phyloP scores from a whole-genome alignment of 225 moss, liverwort and hornwort species.

The Ulota crispa region DNA sequence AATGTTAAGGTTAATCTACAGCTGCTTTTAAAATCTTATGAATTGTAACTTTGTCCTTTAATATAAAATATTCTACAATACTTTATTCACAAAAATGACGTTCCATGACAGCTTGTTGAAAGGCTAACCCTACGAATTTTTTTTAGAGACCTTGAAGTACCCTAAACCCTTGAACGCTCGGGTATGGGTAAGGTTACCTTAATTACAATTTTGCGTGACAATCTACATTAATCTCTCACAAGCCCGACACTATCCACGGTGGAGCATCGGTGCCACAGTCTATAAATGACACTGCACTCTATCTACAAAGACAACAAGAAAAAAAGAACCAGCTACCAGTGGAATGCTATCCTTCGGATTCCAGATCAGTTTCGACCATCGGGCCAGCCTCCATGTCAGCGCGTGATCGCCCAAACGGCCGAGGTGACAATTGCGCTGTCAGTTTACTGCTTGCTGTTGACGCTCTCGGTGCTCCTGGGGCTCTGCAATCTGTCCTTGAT shows the following conservation, averaged over 20 bases:
- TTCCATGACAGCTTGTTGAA: no score
- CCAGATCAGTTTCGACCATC: not conserved
- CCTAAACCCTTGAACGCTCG: no score
- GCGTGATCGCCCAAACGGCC: not conserved
- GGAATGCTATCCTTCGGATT: not conserved
- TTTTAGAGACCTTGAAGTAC: no score
- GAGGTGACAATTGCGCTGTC: not conserved
- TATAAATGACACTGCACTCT: not conserved
- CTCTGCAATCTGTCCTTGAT: constrained; percentile 58
- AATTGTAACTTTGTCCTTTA: no score
- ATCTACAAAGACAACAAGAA: not conserved
- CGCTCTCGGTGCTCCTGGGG: constrained; percentile 36
- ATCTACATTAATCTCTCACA: not conserved
- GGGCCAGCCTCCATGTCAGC: not conserved
- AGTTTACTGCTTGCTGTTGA: constrained; percentile 29
- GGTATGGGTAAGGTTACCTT: no score
- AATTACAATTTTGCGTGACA: not conserved
- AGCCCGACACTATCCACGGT: not conserved
- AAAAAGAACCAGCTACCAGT: not conserved
- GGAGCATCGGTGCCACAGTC: not conserved
- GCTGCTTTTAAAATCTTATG: no score
- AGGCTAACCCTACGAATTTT: no score
- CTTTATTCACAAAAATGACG: no score
- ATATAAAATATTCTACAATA: no score
- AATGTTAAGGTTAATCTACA: no score